phyloP scores from a whole-genome alignment of 495 filamentous ascomycete genomes.

The Entonaema liquescens region DNA sequence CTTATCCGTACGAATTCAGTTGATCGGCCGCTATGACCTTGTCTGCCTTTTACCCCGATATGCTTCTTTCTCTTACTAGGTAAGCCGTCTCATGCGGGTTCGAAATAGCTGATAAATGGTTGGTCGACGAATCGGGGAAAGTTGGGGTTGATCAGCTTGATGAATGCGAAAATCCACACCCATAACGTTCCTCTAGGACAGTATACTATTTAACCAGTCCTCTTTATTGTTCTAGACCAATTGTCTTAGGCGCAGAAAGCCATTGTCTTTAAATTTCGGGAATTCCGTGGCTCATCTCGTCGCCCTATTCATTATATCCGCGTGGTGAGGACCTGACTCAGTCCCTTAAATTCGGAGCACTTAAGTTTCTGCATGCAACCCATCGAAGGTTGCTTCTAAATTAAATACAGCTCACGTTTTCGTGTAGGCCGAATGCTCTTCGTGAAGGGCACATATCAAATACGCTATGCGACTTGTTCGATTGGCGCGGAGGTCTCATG shows the following conservation, averaged over 20 bases:
- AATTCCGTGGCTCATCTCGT: neutral
- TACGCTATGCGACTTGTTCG: conserved; percentile 16
- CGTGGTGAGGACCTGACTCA: conserved; percentile 16
- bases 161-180: conserved; percentile 19
- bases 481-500: conserved; percentile 30
- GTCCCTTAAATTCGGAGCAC: conserved; percentile 25
- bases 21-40: conserved; percentile 14
- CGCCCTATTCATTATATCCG: neutral
- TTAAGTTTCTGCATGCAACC: conserved; percentile 42
- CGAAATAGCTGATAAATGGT: conserved; percentile 32
- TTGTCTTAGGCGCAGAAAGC: conserved; percentile 3
- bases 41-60: conserved; percentile 21
- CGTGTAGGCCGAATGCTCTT: conserved; percentile 24
- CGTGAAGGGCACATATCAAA: conserved; percentile 31
- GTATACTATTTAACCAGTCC: neutral
- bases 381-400: conserved; percentile 23
- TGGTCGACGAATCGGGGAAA: conserved; percentile 30
- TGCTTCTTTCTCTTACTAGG: conserved; percentile 16
- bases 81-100: conserved; percentile 29
- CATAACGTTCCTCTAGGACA: neutral
- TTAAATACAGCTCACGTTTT: conserved; percentile 25
- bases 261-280: conserved; percentile 15
- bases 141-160: conserved; percentile 31
- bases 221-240: neutral
- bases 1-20: conserved; percentile 16